A percentile compares a stretch with the other conserved stretches of the same genome.
Evolutionary conservation across 1,284 basidiomycete species (phyloP).

Genomic region (Ceratobasidium sp.): DNA sequence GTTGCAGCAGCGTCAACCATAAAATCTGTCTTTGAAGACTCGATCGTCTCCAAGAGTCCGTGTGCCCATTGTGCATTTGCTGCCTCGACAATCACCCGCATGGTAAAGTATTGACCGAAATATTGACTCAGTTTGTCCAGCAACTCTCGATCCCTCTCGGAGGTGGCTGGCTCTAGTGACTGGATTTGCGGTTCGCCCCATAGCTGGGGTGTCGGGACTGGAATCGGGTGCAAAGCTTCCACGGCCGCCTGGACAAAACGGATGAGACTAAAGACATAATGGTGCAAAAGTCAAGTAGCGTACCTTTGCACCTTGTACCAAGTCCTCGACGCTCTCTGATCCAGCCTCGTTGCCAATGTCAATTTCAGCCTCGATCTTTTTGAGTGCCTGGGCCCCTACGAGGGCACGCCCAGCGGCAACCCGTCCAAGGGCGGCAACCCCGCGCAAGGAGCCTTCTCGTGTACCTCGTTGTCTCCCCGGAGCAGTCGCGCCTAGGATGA

Average conservation of each 20-base stretch:
- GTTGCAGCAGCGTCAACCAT: conserved; percentile 4
- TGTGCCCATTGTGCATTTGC: conserved; percentile 65
- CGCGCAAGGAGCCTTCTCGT: conserved; percentile 84
- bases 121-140: conserved; percentile 58
- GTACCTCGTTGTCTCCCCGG: conserved; percentile 66
- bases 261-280: background rate
- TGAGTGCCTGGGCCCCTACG: conserved; percentile 27
- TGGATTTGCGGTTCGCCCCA: conserved; percentile 53
- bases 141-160: conserved; percentile 57
- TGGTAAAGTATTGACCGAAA: conserved; percentile 68
- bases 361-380: conserved; percentile 16
- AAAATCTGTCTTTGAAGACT: conserved; percentile 24
- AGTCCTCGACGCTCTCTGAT: conserved; percentile 22
- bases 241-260: conserved; percentile 59
- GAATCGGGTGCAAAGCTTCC: conserved; percentile 60
- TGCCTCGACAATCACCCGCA: conserved; percentile 51
- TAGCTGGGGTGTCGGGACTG: conserved; percentile 47
- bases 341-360: conserved; percentile 2
- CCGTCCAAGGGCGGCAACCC: conserved; percentile 53
- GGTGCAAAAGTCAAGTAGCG: background rate
- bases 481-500: conserved; percentile 83
- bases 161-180: conserved; percentile 56
- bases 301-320: conserved; percentile 29
- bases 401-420: conserved; percentile 27
- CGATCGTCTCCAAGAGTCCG: conserved; percentile 31